Conservation (phyloP, 176 grass and related monocot genomes). For the Pontederia crassipes region DNA sequence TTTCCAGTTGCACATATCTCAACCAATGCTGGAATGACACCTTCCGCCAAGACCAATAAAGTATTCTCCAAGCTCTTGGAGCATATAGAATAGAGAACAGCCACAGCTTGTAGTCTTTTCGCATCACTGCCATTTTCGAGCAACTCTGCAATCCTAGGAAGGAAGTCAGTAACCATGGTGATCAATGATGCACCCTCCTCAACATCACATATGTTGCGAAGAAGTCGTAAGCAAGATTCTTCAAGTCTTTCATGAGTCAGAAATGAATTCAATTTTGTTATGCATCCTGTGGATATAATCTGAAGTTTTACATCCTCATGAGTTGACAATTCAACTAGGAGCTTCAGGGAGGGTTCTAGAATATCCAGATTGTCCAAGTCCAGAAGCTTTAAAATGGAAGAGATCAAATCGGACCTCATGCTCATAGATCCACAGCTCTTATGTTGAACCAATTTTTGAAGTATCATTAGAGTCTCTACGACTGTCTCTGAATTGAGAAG, state of each 20-base stretch:
- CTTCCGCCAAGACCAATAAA: constrained; percentile 72
- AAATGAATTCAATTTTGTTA: constrained; percentile 50
- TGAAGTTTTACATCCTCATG: constrained; percentile 31
- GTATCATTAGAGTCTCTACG: constrained; percentile 43
- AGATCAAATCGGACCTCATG: constrained; percentile 30
- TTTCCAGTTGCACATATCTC: constrained; percentile 68
- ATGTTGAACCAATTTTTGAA: constrained; percentile 41
- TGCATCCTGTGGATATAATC: constrained; percentile 52
- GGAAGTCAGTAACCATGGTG: constrained; percentile 36
- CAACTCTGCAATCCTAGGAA: constrained; percentile 54
- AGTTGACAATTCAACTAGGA: constrained; percentile 53
- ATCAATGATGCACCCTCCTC: constrained; percentile 50
- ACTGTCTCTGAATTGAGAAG: constrained; percentile 52
- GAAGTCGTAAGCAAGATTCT: constrained; percentile 53
- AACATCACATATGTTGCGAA: constrained; percentile 43
- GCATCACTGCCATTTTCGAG: constrained; percentile 52
- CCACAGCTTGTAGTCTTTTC: constrained; percentile 51
- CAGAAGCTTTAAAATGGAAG: constrained; percentile 39
- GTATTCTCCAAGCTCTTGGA: constrained; percentile 47
- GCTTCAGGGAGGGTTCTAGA: constrained; percentile 47
- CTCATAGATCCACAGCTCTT: constrained; percentile 30
- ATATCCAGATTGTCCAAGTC: constrained; percentile 38
- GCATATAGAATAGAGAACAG: constrained; percentile 57
- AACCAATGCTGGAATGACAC: constrained; percentile 82
- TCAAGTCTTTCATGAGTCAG: constrained; percentile 39